Conservation (phyloP, 495 filamentous ascomycete genomes). For the Penicillium waksmanii region DNA sequence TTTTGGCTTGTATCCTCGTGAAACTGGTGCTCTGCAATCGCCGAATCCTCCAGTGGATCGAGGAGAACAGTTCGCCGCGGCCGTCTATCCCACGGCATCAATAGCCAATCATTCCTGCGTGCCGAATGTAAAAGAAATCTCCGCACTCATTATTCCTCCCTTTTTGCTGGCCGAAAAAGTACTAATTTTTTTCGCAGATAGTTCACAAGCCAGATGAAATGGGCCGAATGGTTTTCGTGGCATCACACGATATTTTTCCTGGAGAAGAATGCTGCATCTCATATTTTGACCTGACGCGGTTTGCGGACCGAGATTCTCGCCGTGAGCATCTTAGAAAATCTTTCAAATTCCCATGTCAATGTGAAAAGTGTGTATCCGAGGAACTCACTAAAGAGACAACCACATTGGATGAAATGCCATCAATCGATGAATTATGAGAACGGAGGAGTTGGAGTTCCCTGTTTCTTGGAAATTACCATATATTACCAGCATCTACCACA, state of each 20-base stretch:
- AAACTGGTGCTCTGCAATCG: conserved; percentile 34
- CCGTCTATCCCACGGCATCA: conserved; percentile 42
- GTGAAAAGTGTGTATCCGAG: conserved; percentile 37
- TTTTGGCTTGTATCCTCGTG: conserved; percentile 45
- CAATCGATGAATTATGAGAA: conserved; percentile 18
- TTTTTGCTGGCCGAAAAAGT: not conserved
- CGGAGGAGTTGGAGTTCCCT: conserved; percentile 3
- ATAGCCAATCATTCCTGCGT: conserved; percentile 45
- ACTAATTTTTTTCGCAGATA: conserved; percentile 26
- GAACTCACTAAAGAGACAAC: conserved; percentile 16
- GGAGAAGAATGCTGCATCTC: conserved; percentile 49
- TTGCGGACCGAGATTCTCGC: conserved; percentile 26
- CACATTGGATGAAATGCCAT: conserved; percentile 23
- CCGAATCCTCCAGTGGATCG: conserved; percentile 22
- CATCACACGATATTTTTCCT: conserved; percentile 35
- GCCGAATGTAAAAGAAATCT: conserved; percentile 38
- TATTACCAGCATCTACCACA: conserved; percentile 1
- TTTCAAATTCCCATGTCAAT: conserved; percentile 40
- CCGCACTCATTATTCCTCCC: not conserved
- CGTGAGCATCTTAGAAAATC: conserved; percentile 35
- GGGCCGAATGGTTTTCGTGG: conserved; percentile 44
- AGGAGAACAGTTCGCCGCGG: conserved; percentile 44
- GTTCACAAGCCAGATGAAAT: conserved; percentile 40
- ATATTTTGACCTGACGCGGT: conserved; percentile 41
- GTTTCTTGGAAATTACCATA: not conserved